Evolutionary conservation across 768 basidiomycete species (phyloP), one percentile per base, ranked within the genome.

Genomic region (Lactarius tabidus): DNA sequence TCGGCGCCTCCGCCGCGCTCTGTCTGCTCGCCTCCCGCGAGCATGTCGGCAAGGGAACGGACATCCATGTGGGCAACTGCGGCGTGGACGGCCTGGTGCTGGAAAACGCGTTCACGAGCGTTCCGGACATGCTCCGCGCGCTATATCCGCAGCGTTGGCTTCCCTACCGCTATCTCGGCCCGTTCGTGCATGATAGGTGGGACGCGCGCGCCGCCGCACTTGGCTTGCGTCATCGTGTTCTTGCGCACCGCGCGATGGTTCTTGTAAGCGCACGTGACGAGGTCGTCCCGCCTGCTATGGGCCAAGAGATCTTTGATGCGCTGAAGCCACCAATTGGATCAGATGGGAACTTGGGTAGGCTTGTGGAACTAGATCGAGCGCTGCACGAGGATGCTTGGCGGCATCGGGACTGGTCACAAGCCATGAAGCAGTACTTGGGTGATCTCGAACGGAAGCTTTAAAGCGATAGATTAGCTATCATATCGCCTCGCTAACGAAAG

Each of bases 91-190:
- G 80, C 2, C 60, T 82, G 14, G 73, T 84, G 9, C 72, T 84
- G 6, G 83, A 84, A 72, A 84, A 84, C 69, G 78, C 83, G 0
- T 79, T 84, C 60, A 72, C 79, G 1, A 81, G 78, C 18, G 76
- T 82, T 23, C 78, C 79, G 0, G 75, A 66, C 8, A 84, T 84
- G 82, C 75, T 84, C 17, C 68, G 72, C 26, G 77, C 79, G 10
- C 71, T 84, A 8, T 83, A 84, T 64, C 79, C 81, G 0, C 76
- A 79, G 48, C 72, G 70, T 23, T 82, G 79, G 80, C 65, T 83
- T 7, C 83, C 83, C 0, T 84, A 84, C 67, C 80, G 77, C 38
- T 79, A 80, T 64, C 75, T 84, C n/a, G 74, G 74, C 3, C 74
- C 76, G 0, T 72, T 81, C 39, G 79, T 75, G 3, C 76, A 76